Evolutionary conservation across 352 stramenopile genomes (phyloP).

Genomic region (Phytopythium mirpurense): DNA sequence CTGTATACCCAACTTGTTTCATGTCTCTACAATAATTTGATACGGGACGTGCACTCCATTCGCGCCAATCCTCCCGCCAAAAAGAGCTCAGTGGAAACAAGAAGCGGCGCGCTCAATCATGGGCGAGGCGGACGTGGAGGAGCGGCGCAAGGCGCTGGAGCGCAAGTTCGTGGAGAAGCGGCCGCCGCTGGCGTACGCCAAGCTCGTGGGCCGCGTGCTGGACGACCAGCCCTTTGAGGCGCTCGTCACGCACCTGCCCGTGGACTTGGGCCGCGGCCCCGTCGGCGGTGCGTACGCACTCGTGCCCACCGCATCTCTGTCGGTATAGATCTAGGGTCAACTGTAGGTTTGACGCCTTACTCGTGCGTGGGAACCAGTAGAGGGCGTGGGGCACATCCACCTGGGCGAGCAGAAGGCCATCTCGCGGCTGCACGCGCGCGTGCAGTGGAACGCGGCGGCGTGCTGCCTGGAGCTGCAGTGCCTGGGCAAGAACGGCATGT

Average conservation of each 20-base stretch:
- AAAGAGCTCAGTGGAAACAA: too few relatives aligned
- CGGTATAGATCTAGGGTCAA: too few relatives aligned
- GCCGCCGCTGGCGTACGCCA: conserved; percentile 76
- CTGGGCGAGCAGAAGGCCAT: conserved; percentile 83
- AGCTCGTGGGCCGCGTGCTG: conserved; percentile 52
- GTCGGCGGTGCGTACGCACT: conserved; percentile 28
- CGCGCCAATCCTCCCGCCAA: too few relatives aligned
- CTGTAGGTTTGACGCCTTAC: too few relatives aligned
- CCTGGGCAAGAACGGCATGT: conserved; percentile 82
- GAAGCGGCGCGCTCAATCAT: background rate
- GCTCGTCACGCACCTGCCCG: conserved; percentile 70
- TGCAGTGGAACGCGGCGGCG: conserved; percentile 72
- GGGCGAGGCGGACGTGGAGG: conserved; percentile 28
- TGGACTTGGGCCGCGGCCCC: conserved; percentile 62
- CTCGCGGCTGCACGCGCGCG: conserved; percentile 65
- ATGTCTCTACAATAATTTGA: too few relatives aligned
- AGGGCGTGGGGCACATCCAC: conserved; percentile 41
- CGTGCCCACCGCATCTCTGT: too few relatives aligned
- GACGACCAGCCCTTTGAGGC: conserved; percentile 69
- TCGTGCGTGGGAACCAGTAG: conserved; percentile 17
- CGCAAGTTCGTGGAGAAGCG: conserved; percentile 72
- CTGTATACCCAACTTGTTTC: too few relatives aligned
- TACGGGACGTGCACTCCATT: too few relatives aligned
- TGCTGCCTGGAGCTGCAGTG: conserved; percentile 73
- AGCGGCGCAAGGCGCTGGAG: conserved; percentile 76